phyloP scores from a whole-genome alignment of 2,329 filamentous ascomycete genomes.

The Sordariomycetes sp. region DNA sequence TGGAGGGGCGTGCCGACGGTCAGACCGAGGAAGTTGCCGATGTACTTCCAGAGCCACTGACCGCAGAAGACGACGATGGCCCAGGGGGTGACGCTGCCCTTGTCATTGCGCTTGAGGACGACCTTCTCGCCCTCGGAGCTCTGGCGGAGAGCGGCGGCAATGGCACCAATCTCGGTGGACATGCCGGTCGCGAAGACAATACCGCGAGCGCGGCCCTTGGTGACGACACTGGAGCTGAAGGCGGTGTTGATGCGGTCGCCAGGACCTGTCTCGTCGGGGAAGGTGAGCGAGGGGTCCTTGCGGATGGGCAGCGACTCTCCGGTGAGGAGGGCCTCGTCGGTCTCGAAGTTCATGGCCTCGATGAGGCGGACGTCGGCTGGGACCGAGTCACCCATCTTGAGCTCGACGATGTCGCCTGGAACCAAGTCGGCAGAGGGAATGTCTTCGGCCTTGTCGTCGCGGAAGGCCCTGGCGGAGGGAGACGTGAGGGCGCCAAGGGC shows the following conservation, averaged over 20 bases:
- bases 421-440: conserved; percentile 25
- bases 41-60: conserved; percentile 39
- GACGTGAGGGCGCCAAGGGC: conserved; percentile 20
- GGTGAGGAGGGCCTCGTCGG: conserved; percentile 48
- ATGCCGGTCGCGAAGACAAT: conserved; percentile 49
- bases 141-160: conserved; percentile 34
- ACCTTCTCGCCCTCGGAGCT: conserved; percentile 35
- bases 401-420: conserved; percentile 37
- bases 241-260: conserved; percentile 44
- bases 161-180: conserved; percentile 44
- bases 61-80: conserved; percentile 31
- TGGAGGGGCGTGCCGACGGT: conserved; percentile 58
- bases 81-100: conserved; percentile 37
- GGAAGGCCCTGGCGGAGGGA: conserved; percentile 22
- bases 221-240: conserved; percentile 42
- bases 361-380: conserved; percentile 41
- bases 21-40: conserved; percentile 52
- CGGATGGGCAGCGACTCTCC: conserved; percentile 44
- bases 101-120: conserved; percentile 31
- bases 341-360: conserved; percentile 47
- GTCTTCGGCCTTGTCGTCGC: conserved; percentile 18
- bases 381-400: conserved; percentile 38
- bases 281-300: conserved; percentile 29
- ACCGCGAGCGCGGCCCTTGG: conserved; percentile 41
- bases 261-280: conserved; percentile 18